phyloP scores from a whole-genome alignment of 257 asterid species.

The Nyctanthes arbortristis region DNA sequence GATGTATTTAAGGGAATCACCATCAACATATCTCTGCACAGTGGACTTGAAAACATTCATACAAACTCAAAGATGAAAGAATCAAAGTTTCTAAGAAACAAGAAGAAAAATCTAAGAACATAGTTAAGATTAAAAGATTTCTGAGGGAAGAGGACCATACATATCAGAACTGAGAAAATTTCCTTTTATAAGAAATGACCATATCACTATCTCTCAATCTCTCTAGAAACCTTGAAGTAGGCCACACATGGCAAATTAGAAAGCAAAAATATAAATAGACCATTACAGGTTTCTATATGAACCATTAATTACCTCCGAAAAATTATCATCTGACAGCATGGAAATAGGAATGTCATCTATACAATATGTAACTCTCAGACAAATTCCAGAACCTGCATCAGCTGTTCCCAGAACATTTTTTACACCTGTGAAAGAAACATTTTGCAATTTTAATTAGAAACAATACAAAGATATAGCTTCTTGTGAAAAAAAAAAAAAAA shows the following conservation, averaged over 20 bases:
- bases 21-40: background rate
- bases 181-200: background rate
- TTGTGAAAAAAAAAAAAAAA: background rate
- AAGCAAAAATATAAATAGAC: background rate
- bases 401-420: slow-evolving; percentile 45
- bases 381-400: slow-evolving; percentile 42
- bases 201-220: background rate
- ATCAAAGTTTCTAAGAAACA: background rate
- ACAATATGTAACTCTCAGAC: slow-evolving; percentile 61
- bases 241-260: background rate
- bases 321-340: slow-evolving; percentile 71
- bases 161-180: background rate
- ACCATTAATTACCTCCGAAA: slow-evolving; percentile 70
- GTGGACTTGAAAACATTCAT: background rate
- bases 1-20: no score
- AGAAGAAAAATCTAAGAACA: background rate
- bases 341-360: slow-evolving; percentile 46
- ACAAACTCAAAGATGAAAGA: background rate
- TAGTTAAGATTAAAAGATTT: background rate
- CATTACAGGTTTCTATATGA: slow-evolving; percentile 6
- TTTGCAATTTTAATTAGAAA: background rate
- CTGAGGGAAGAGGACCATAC: background rate
- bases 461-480: background rate
- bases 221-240: background rate
- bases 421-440: slow-evolving; percentile 49